These are phyloP conservation scores for Thraustotheca clavata DNA, from an alignment of 352 stramenopile species.

Conservation along the genomic window DNA sequence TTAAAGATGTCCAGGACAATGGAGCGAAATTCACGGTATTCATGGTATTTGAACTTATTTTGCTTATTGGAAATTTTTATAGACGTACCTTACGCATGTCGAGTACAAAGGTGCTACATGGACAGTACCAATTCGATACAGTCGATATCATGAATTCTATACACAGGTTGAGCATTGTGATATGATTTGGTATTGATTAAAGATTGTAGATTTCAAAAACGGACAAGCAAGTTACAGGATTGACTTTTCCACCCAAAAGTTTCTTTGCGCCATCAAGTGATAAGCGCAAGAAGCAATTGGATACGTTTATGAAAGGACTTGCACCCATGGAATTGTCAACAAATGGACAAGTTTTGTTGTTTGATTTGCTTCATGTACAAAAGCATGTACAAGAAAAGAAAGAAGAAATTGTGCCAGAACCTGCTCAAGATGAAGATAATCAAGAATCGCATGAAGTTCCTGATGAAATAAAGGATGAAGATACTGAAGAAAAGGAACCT, in stretches of 20 bases:
- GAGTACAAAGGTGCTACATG: slow-evolving; percentile 1
- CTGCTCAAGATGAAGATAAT: background rate
- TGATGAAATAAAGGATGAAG: background rate
- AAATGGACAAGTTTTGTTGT: background rate
- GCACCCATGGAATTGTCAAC: background rate
- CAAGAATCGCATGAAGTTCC: background rate
- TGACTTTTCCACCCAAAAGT: slow-evolving; percentile 12
- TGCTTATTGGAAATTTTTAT: background rate
- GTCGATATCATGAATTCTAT: slow-evolving; percentile 13
- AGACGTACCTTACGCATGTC: slow-evolving; percentile 10
- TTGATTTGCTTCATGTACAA: background rate
- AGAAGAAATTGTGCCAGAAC: too few relatives aligned
- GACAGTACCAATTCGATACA: slow-evolving; percentile 15
- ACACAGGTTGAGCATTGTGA: background rate
- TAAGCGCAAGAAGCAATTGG: slow-evolving; percentile 1
- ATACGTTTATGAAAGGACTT: slow-evolving; percentile 12
- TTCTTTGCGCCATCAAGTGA: slow-evolving; percentile 16
- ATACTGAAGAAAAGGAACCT: background rate
- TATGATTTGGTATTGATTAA: background rate
- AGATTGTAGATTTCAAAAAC: slow-evolving; percentile 4
- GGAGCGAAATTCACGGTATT: slow-evolving; percentile 13
- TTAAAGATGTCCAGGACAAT: background rate
- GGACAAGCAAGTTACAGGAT: background rate
- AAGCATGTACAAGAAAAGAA: slow-evolving; percentile 3
- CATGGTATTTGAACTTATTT: background rate